These are phyloP conservation scores for Colletotrichum sp. DNA, from an alignment of 2,329 filamentous ascomycete genomes.

Conservation along the genomic window DNA sequence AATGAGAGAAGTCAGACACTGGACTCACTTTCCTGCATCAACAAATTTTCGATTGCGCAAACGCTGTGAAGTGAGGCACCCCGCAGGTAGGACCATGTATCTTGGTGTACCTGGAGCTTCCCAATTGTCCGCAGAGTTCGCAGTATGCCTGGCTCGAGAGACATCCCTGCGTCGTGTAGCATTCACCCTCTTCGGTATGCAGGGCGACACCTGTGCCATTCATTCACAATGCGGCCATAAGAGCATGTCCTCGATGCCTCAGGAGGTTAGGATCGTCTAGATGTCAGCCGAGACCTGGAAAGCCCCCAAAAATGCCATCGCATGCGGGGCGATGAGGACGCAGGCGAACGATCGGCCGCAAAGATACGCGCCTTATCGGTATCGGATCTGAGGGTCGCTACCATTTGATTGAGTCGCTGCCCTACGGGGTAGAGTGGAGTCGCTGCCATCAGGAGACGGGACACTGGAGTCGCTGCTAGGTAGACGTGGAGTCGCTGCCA, in stretches of 20 bases:
- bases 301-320: neutral
- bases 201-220: neutral
- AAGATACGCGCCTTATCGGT: neutral
- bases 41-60: neutral
- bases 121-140: neutral
- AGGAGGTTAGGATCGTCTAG: neutral
- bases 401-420: neutral
- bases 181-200: neutral
- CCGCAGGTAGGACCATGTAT: neutral
- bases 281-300: neutral
- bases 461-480: neutral
- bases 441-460: neutral
- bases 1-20: neutral
- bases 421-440: neutral
- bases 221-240: neutral
- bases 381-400: neutral
- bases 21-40: neutral
- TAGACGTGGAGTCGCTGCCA: too few relatives aligned
- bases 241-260: neutral
- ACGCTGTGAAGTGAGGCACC: neutral
- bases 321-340: neutral
- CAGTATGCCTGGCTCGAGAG: neutral
- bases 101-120: neutral
- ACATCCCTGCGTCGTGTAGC: neutral
- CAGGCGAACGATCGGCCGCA: too few relatives aligned